Base-by-base conservation (phyloP, 2,329 filamentous ascomycete genomes). In the Raffaelea ambrosiae region DNA sequence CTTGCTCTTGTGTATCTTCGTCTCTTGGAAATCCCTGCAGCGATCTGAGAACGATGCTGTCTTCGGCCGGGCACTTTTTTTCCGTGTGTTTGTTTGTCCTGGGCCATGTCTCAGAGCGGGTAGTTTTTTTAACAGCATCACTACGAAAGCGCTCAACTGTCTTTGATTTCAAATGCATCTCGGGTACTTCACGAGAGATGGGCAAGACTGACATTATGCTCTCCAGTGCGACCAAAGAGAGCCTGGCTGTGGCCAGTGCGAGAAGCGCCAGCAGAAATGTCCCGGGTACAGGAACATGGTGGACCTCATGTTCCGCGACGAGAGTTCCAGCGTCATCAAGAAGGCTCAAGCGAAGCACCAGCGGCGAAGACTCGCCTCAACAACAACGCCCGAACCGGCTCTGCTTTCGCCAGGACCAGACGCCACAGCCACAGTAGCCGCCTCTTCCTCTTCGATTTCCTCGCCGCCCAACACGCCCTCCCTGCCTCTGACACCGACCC, bases 251-350 rank as follows among this genome's bases (percentile, higher is more conserved):
- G 73, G 73, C 43, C 76, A 79, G 58, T 79, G 76, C 57, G 66
- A 68, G 44, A 75, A 76, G 56, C 69, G 73, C 39, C 66, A 72
- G 49, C 66, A 72, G 46, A 50, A 61, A 60, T 79, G 76, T 50
- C 74, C 75, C 29, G 76, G 76, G 48, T 79, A 79, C 54, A 65
- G 75, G 40, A 74, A 75, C 52, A 63, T 73, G 43, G 68, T 76
- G 38, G 75, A 79, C 53, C 66, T 79, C 51, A 76, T 79, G 66
- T 79, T 79, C 54, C 70, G 75, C 39, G 73, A 79, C 55, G 72
- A 79, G 58, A 79, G 72, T 53, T 69, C 67, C 29, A 72, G 75
- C 57, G 74, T 79, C 48, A 74, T 74, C 54, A 69, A 71, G 54
- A 77, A 74, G 60, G 72, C 70, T 41, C 68, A 66, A 48, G 64